Conservation (phyloP, 768 basidiomycete species). For the Podaxis mareebaensis region DNA sequence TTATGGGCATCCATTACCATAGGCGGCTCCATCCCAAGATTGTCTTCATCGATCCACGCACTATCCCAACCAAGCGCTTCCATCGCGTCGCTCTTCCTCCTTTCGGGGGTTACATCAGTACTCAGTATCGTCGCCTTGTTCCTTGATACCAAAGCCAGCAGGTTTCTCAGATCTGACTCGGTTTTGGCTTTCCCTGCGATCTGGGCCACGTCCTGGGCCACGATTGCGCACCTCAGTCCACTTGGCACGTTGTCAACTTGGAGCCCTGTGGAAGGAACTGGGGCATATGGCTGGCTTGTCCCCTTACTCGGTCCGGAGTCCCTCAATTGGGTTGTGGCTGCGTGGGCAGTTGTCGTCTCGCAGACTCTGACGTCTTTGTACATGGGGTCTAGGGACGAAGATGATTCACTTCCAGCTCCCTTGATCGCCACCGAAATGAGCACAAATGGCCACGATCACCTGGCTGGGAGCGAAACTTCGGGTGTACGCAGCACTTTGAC, state of each 20-base stretch:
- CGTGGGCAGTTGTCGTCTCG: constrained; percentile 70
- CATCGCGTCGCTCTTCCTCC: constrained; percentile 40
- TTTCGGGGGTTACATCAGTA: constrained; percentile 45
- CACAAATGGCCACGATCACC: neutral
- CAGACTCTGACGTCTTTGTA: constrained; percentile 56
- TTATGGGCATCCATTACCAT: constrained; percentile 39
- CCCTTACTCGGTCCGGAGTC: constrained; percentile 57
- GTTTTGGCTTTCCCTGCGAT: constrained; percentile 64
- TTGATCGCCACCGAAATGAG: neutral
- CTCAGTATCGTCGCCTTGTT: constrained; percentile 42
- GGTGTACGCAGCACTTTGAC: constrained; percentile 7
- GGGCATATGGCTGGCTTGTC: constrained; percentile 65
- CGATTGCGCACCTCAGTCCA: constrained; percentile 56
- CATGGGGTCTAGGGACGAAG: constrained; percentile 37
- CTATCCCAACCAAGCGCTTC: constrained; percentile 55
- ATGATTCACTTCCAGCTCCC: constrained; percentile 4
- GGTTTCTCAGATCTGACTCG: constrained; percentile 39
- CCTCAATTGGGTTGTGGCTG: constrained; percentile 74
- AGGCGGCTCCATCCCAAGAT: constrained; percentile 42
- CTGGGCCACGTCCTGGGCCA: constrained; percentile 67
- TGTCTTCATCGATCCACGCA: constrained; percentile 48
- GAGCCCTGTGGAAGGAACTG: constrained; percentile 57
- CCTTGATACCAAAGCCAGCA: constrained; percentile 36
- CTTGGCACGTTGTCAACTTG: constrained; percentile 73
- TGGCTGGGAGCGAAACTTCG: constrained; percentile 3